Conservation (phyloP, 1,284 basidiomycete species). For the Cryptococcus sp. region DNA sequence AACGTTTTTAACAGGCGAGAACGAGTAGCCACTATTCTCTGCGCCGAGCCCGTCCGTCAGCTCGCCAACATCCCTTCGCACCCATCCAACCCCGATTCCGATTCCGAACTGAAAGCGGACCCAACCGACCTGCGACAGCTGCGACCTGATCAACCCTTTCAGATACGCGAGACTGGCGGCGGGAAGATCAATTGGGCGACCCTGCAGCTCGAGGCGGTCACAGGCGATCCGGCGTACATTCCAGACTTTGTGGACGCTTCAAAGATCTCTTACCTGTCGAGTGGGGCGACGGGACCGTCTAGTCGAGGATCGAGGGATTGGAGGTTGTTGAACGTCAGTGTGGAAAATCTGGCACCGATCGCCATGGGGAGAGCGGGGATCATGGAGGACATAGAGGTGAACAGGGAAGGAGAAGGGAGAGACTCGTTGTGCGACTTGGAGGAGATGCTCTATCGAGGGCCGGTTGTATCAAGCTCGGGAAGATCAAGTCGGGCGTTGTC, state of each 20-base stretch:
- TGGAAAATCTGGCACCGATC: not conserved
- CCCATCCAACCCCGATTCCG: not conserved
- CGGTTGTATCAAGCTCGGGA: not conserved
- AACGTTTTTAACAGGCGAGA: not conserved
- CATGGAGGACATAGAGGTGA: not conserved
- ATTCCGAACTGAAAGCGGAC: too few relatives aligned
- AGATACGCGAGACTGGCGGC: too few relatives aligned
- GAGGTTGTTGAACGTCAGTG: not conserved
- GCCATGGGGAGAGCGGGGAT: not conserved
- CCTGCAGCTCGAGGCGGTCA: not conserved
- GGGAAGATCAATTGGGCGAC: slow-evolving; percentile 1
- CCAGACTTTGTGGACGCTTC: slow-evolving; percentile 1
- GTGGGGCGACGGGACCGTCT: not conserved
- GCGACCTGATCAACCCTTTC: too few relatives aligned
- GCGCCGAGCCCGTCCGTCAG: slow-evolving; percentile 1
- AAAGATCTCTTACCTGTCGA: not conserved
- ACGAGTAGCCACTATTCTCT: not conserved
- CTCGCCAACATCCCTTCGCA: not conserved
- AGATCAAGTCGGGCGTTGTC: too few relatives aligned
- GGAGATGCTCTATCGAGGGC: not conserved
- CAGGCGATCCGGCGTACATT: not conserved
- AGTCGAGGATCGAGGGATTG: not conserved
- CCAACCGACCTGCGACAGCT: too few relatives aligned
- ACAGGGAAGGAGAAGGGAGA: not conserved
- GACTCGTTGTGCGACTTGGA: not conserved